These are phyloP conservation scores for Quercus alba DNA, from an alignment of 306 rosid genomes.

Conservation along the genomic window DNA sequence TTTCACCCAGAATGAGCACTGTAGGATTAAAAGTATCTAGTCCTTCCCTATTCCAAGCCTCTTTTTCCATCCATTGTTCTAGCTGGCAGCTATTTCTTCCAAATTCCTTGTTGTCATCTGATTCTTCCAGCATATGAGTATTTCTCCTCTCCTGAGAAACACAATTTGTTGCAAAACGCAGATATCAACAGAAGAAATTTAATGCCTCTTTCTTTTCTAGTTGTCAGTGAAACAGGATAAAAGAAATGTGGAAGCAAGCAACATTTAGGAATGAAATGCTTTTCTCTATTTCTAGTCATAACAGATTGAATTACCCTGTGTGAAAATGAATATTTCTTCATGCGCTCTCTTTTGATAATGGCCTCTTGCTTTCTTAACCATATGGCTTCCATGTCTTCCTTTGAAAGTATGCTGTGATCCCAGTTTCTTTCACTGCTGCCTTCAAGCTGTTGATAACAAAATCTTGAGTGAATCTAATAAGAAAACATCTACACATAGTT, in stretches of 20 bases:
- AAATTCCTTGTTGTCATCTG: conserved; percentile 16
- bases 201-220: neutral
- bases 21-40: conserved; percentile 5
- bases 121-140: conserved; percentile 39
- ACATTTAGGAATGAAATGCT: too few relatives aligned
- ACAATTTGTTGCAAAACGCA: neutral
- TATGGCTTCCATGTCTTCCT: conserved; percentile 55
- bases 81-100: conserved; percentile 34
- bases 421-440: conserved; percentile 46
- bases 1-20: conserved; percentile 18
- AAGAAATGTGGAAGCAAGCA: neutral
- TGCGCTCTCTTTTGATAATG: conserved; percentile 62
- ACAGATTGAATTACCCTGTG: conserved; percentile 51
- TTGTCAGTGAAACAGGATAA: neutral
- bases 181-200: neutral
- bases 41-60: conserved; percentile 27
- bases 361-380: conserved; percentile 71
- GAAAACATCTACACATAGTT: conserved; percentile 12
- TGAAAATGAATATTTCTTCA: conserved; percentile 79
- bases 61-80: conserved; percentile 43
- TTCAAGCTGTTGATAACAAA: conserved; percentile 44
- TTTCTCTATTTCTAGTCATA: neutral
- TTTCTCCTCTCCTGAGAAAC: conserved; percentile 55
- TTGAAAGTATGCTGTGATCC: conserved; percentile 55
- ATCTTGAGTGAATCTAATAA: conserved; percentile 13